Base-by-base conservation (phyloP, 1,139 yeast species). In the Entelexis sorbosivorans region DNA sequence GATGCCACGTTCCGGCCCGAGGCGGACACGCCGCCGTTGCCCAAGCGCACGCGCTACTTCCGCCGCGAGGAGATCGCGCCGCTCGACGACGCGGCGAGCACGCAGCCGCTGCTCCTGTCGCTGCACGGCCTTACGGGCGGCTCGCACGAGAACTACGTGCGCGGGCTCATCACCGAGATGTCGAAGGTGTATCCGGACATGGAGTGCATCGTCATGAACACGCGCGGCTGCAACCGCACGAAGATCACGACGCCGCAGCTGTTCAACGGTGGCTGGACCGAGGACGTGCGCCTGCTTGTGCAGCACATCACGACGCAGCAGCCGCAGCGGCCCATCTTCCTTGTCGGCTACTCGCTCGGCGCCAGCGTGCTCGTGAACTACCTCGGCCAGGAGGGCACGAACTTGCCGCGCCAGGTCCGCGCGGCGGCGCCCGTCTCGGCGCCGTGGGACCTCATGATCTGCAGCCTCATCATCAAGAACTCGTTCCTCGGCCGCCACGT, bases 41-140 rank as follows among this genome's bases (percentile, higher is more conserved):
- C 87, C 51, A 82, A 85, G 28, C 75, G 94, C 63, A 82, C 94
- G 1, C 73, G 96, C 60, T 85, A 79, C 61, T 72, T 86, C 60
- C 70, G 75, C 3, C 70, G 74, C 1, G 71, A 69, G 7, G 87
- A 81, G 62, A 52, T 74, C n/a, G 62, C 61, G 3, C 61, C 61
- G 5, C 48, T 62, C 17, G 66, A 63, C 34, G 61, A 60, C 32
- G 60, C 64, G 1, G 63, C 63, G 1, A 64, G 64, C 29, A 61
- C 65, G 4, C 75, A 71, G 51, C 95, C 96, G 1, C 68, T 88
- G 51, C 74, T 84, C 33, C 75, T 88, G 26, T 72, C 82, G 6
- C 68, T 82, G 48, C 96, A 89, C 63, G 97, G 96, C 0, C 74
- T 89, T 38, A 89, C 87, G 5, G 96, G 96, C 20, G 96, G 96